Conservation (phyloP, 2,329 filamentous ascomycete species). For the Lachnellula subtilissima region DNA sequence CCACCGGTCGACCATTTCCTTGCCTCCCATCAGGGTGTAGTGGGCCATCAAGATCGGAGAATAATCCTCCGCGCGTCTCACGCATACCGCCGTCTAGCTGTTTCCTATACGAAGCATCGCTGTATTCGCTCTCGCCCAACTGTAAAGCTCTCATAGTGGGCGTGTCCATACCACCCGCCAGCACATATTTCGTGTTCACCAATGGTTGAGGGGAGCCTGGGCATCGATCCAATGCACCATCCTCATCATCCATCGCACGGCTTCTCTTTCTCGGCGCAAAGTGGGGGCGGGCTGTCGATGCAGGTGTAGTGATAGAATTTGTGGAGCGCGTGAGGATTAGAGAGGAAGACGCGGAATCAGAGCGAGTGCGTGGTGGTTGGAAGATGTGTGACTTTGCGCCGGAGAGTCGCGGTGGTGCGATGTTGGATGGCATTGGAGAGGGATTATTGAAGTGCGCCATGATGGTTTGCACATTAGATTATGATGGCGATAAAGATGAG, state of each 20-base stretch:
- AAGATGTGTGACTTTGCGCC: constrained; percentile 37
- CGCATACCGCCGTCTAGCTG: constrained; percentile 15
- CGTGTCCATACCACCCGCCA: constrained; percentile 46
- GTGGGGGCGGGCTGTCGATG: not conserved
- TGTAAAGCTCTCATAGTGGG: constrained; percentile 33
- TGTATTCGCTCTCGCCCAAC: constrained; percentile 26
- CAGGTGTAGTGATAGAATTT: constrained; percentile 1
- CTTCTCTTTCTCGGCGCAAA: constrained; percentile 15
- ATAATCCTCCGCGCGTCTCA: constrained; percentile 3
- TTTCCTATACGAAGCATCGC: constrained; percentile 37
- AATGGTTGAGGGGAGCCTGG: constrained; percentile 37
- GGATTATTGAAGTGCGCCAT: constrained; percentile 21
- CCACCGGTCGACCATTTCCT: constrained; percentile 19
- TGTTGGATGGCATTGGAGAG: constrained; percentile 21
- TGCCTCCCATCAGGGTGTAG: constrained; percentile 14
- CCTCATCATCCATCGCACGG: constrained; percentile 15
- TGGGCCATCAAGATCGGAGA: constrained; percentile 13
- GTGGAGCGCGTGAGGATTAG: constrained; percentile 27
- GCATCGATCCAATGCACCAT: constrained; percentile 12
- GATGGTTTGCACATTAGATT: not conserved
- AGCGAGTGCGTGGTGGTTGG: constrained; percentile 38
- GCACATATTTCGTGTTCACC: constrained; percentile 46
- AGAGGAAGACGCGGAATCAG: constrained; percentile 32
- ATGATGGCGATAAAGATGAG: not conserved
- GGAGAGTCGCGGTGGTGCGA: constrained; percentile 21